Evolutionary conservation across 169 alveolate species (phyloP), one percentile per base, ranked within the genome.

Genomic region (Eimeria tenella): DNA sequence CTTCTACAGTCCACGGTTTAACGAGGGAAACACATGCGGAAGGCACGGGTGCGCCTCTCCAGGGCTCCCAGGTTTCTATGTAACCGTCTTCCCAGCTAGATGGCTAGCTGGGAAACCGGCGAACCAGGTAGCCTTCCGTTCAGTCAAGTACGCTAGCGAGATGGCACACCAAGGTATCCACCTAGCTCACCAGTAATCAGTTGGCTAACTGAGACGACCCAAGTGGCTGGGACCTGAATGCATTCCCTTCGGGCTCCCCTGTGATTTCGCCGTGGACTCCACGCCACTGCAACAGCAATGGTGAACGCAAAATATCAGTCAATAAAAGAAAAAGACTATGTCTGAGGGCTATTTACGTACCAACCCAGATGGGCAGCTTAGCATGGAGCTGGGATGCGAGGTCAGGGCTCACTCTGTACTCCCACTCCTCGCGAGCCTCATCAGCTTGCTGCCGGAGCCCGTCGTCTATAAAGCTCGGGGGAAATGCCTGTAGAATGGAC

Each of bases 401-500:
- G 42, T 31, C 0, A 31, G 42, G 42, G 77, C 77, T n/a, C 31
- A 68, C 77, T n/a, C 77, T 68, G 77, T 13, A 68, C 77, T 68
- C 77, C 77, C 77, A 68, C 31, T 68, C 77, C 42, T n/a, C n/a
- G 77, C 77, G 77, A n/a, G 77, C 77, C 42, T 68, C 77, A 10
- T 68, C 77, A 15, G 77, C 77, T 68, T 68, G 77, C 77, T 68
- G 77, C 11, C 77, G 77, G 42, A 68, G 31, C 11, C 42, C 31
- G 77, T 68, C 77, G 31, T 68, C 77, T 8, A 68, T 17, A 68
- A 68, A 68, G 77, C 49, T 68, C n/a, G 77, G 77, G 31, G 77
- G 31, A n/a, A 68, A 68, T 17, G 77, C 77, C 77, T 68, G 77
- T 23, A n/a, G 55, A 10, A 58, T 31, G 42, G 42, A 31, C 42